Base-by-base conservation (phyloP, 208 protist species). In the Leishmania mexicana region DNA sequence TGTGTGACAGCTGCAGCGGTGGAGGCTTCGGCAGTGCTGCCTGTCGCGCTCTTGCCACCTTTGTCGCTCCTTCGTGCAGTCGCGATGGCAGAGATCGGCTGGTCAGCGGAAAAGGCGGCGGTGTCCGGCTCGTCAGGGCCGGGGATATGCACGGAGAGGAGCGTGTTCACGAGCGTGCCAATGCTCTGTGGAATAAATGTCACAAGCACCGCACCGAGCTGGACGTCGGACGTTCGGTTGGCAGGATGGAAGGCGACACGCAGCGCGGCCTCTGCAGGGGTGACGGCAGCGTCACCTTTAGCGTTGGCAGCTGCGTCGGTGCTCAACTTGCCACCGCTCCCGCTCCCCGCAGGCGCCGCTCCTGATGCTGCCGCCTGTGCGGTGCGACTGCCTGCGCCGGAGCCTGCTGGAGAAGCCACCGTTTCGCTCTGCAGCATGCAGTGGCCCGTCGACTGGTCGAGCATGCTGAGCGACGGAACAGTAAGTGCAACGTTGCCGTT, bases 61-160 rank as follows among this genome's bases (percentile, higher is more conserved):
- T 17, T 54, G 31, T 2, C 54, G 24, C 65, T 57, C 13, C 28
- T 21, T 68, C 35, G 24, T n/a, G 70, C 31, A 74, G 71, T 2
- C 28, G 75, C 24, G 73, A 42, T 74, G 57, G 70, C 49, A 24
- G 54, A 64, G 54, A 58, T 13, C n/a, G 24, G 35, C 35, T 28
- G 57, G 19, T 31, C 19, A 67, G 73, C 40, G 53, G 84, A 38
- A 8, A 75, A 35, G 24, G 53, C 60, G 60, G 42, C 38, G 42
- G 78, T 76, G 58, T 78, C 38, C 15, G 40, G 6, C 31, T 78
- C 75, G 75, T 68, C 75, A 38, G 53, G 38, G 24, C 57, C 40
- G 57, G 91, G 87, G 38, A 96, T 77, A 54, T 88, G 83, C 75
- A 97, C 76, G 19, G 91, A 97, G 31, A 97, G 84, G 5, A 97